A percentile compares a stretch with the other conserved stretches of the same genome.
Conservation (phyloP, 441 rosid genomes). For the Euphorbia schlechtendalii region DNA sequence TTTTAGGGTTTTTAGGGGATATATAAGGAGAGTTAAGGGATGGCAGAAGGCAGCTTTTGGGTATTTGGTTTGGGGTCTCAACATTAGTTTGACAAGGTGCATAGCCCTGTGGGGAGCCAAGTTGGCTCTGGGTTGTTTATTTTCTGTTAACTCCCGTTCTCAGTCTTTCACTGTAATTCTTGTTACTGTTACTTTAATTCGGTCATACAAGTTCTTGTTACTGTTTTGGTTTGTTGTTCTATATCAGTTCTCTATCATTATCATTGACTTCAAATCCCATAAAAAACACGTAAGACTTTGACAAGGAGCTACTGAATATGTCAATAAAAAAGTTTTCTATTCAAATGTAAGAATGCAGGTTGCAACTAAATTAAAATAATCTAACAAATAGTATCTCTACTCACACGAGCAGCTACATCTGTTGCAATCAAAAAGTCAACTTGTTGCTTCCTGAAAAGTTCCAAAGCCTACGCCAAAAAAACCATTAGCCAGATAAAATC, state of each 20-base stretch:
- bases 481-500: conserved; percentile 17
- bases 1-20: too few species aligned
- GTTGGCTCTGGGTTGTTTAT: too few species aligned
- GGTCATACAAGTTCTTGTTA: too few species aligned
- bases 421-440: conserved; percentile 94
- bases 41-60: too few species aligned
- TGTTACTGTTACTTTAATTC: too few species aligned
- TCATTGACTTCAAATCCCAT: not conserved
- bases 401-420: conserved; percentile 95
- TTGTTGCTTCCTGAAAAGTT: conserved; percentile 81
- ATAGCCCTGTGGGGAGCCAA: too few species aligned
- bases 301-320: not conserved
- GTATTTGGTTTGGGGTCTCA: too few species aligned
- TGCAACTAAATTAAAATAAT: conserved; percentile 5
- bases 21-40: too few species aligned
- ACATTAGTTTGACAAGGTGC: too few species aligned
- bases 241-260: not conserved
- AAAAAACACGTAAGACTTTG: not conserved
- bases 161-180: too few species aligned
- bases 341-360: not conserved
- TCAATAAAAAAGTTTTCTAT: not conserved
- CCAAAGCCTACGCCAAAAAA: conserved; percentile 65
- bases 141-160: too few species aligned
- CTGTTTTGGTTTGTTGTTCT: too few species aligned
- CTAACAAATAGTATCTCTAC: conserved; percentile 23